phyloP scores from a whole-genome alignment of 2,329 filamentous ascomycete genomes.

The Claviceps sp. region DNA sequence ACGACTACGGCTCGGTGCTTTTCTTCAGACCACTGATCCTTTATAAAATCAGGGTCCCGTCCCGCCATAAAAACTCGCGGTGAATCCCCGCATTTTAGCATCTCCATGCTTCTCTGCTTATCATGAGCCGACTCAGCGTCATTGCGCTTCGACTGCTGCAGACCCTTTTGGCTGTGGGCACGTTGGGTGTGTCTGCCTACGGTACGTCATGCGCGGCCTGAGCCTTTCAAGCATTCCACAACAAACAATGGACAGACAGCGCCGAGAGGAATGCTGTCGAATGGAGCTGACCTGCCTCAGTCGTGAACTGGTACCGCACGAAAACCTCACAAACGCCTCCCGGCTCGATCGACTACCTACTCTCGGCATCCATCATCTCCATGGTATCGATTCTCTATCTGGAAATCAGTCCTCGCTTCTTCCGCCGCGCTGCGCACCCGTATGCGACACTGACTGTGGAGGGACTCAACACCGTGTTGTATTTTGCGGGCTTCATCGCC shows the following conservation, averaged over 20 bases:
- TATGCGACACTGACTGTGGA: constrained; percentile 37
- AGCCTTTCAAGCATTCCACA: neutral
- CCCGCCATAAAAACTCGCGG: neutral
- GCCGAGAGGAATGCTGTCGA: neutral
- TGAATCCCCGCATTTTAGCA: neutral
- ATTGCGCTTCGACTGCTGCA: constrained; percentile 9
- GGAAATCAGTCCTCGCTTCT: constrained; percentile 33
- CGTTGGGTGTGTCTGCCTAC: constrained; percentile 10
- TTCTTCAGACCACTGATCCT: neutral
- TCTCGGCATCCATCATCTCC: constrained; percentile 41
- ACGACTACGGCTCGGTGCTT: neutral
- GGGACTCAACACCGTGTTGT: constrained; percentile 38
- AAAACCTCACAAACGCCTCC: constrained; percentile 42
- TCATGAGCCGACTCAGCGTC: constrained; percentile 8
- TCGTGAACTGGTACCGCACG: constrained; percentile 45
- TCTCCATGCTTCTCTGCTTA: neutral
- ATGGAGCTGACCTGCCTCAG: constrained; percentile 20
- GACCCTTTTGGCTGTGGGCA: constrained; percentile 8
- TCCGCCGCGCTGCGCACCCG: constrained; percentile 32
- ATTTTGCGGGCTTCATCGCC: constrained; percentile 46
- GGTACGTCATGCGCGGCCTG: constrained; percentile 6
- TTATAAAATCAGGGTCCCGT: neutral
- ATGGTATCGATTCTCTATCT: constrained; percentile 41
- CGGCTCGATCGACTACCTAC: constrained; percentile 42
- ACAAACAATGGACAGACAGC: neutral